phyloP scores from a whole-genome alignment of 1,284 basidiomycete genomes.

The Afroboletus lepidellus region DNA sequence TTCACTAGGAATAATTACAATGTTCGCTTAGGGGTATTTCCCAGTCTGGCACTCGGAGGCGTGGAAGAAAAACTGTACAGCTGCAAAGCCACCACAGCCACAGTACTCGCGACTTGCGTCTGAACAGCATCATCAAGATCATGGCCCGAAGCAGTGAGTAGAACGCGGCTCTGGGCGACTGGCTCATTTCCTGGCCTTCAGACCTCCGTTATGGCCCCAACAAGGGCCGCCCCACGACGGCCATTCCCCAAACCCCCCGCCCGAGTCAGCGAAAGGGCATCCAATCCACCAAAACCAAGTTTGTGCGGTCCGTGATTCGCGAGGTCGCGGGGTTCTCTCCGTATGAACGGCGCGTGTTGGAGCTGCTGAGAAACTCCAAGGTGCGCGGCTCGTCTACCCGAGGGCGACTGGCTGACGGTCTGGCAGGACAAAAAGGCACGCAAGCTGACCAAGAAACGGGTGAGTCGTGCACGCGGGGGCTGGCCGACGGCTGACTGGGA shows the following conservation, averaged over 20 bases:
- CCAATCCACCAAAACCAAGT: constrained; percentile 82
- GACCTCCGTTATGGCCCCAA: constrained; percentile 91
- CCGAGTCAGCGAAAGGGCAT: constrained; percentile 94
- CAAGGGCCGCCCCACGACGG: constrained; percentile 91
- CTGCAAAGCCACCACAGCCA: constrained; percentile 33
- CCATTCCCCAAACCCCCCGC: constrained; percentile 75
- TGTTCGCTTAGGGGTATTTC: constrained; percentile 19
- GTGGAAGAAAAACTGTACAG: constrained; percentile 44
- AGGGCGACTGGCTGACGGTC: neutral
- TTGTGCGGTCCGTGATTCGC: constrained; percentile 88
- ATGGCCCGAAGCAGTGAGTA: constrained; percentile 73
- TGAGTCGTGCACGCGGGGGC: constrained; percentile 46
- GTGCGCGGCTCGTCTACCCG: constrained; percentile 42
- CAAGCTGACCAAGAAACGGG: constrained; percentile 98
- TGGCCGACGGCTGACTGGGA: constrained; percentile 1
- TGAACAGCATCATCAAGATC: constrained; percentile 54
- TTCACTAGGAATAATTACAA: constrained; percentile 13
- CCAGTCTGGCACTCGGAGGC: constrained; percentile 1
- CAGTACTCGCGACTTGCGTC: constrained; percentile 22
- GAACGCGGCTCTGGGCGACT: neutral
- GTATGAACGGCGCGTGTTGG: constrained; percentile 98
- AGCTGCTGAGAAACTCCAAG: constrained; percentile 98
- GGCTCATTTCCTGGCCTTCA: constrained; percentile 34
- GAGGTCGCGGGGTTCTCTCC: constrained; percentile 98
- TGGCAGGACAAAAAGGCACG: constrained; percentile 93